phyloP scores from a whole-genome alignment of 2,329 filamentous ascomycete genomes.

The Phaeomoniella chlamydospora region DNA sequence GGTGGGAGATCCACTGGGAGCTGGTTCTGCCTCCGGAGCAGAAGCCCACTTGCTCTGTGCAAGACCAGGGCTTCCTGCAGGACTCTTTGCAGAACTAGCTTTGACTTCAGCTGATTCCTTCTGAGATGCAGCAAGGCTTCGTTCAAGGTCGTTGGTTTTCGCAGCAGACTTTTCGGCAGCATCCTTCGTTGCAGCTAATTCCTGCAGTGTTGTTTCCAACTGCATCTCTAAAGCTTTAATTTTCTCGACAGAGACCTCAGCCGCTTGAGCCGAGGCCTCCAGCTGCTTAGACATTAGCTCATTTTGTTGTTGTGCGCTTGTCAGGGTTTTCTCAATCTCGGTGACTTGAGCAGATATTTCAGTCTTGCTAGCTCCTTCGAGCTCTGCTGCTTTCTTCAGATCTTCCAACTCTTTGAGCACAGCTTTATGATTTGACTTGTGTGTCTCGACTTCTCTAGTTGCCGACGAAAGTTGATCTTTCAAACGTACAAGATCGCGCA shows the following conservation, averaged over 20 bases:
- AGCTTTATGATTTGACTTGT: background rate
- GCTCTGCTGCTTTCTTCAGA: constrained; percentile 4
- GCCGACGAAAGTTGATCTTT: constrained; percentile 1
- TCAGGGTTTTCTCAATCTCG: background rate
- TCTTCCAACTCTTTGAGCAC: constrained; percentile 5
- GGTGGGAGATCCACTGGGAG: constrained; percentile 14
- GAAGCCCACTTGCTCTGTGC: constrained; percentile 27
- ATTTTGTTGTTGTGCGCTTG: background rate
- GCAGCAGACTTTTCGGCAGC: background rate
- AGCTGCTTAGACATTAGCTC: background rate
- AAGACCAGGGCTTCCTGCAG: constrained; percentile 14
- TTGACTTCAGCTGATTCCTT: constrained; percentile 5
- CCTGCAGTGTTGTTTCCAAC: background rate
- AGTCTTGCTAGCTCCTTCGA: constrained; percentile 4
- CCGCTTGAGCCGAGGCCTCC: background rate
- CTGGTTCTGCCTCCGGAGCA: constrained; percentile 5
- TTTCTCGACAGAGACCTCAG: background rate
- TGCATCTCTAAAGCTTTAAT: constrained; percentile 8
- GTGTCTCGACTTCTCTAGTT: background rate
- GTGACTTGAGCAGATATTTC: background rate
- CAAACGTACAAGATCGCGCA: background rate
- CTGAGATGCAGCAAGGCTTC: constrained; percentile 6
- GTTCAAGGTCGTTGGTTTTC: constrained; percentile 7
- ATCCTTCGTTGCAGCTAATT: background rate
- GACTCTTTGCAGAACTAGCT: constrained; percentile 6